Conservation (phyloP, 345 rosid species). For the Barbarea vulgaris region DNA sequence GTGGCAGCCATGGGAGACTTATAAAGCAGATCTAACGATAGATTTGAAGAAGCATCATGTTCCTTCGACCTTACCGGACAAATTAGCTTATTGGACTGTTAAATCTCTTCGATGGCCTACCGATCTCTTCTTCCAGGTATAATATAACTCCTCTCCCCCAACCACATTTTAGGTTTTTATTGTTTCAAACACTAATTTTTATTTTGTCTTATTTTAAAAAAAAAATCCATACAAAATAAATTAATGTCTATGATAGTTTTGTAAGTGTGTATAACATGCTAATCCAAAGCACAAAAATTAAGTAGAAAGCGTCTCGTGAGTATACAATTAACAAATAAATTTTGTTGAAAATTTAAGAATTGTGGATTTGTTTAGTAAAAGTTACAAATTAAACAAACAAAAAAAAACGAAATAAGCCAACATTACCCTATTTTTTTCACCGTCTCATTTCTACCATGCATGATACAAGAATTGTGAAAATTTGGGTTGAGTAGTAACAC, state of each 20-base stretch:
- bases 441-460: too few species aligned
- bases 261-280: neutral
- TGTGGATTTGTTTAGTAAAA: too few species aligned
- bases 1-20: constrained; percentile 50
- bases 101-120: constrained; percentile 71
- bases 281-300: neutral
- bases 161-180: neutral
- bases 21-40: constrained; percentile 59
- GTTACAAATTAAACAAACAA: too few species aligned
- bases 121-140: constrained; percentile 72
- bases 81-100: constrained; percentile 69
- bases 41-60: constrained; percentile 76
- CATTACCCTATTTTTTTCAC: too few species aligned
- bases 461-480: too few species aligned
- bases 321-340: too few species aligned
- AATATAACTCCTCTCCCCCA: neutral
- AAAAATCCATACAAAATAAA: too few species aligned
- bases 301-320: too few species aligned
- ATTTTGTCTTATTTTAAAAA: too few species aligned
- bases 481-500: too few species aligned
- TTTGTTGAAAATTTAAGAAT: too few species aligned
- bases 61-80: constrained; percentile 56
- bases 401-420: too few species aligned
- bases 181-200: neutral
- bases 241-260: neutral